These are phyloP conservation scores for Bryoerythrophyllum caledonicum DNA, from an alignment of 225 moss, liverwort and hornwort genomes.

Conservation along the genomic window DNA sequence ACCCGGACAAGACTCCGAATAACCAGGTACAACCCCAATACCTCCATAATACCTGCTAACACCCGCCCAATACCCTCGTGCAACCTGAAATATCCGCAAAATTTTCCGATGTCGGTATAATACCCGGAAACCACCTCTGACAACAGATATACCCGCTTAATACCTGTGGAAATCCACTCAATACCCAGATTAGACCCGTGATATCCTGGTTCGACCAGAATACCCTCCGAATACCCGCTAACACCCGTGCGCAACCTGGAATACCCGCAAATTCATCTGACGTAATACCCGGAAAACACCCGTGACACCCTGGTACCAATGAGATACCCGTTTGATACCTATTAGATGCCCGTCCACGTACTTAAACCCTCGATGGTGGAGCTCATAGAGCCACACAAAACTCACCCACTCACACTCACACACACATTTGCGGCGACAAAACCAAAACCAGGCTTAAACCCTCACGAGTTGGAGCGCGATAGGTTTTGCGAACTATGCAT, in stretches of 20 bases:
- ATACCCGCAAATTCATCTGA: no score
- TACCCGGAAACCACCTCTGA: background rate
- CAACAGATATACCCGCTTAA: background rate
- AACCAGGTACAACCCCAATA: background rate
- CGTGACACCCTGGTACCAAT: no score
- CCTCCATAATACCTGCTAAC: background rate
- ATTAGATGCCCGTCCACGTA: background rate
- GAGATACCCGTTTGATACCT: background rate
- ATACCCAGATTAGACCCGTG: no score
- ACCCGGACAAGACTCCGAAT: background rate
- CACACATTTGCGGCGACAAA: background rate
- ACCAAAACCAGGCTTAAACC: background rate
- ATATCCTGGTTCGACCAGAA: no score
- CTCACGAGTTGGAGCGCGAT: background rate
- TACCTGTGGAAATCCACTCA: background rate
- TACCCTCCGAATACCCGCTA: no score
- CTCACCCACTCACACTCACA: background rate
- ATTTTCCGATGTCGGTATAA: background rate
- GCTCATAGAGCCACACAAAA: slow-evolving; percentile 25
- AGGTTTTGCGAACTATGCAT: slow-evolving; percentile 21
- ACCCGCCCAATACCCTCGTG: background rate
- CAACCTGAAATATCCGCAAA: background rate
- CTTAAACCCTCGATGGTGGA: slow-evolving; percentile 35
- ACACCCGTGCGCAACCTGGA: no score
- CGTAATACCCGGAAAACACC: no score